Base-by-base conservation (phyloP, 441 rosid species). In the Populus hybrid region DNA sequence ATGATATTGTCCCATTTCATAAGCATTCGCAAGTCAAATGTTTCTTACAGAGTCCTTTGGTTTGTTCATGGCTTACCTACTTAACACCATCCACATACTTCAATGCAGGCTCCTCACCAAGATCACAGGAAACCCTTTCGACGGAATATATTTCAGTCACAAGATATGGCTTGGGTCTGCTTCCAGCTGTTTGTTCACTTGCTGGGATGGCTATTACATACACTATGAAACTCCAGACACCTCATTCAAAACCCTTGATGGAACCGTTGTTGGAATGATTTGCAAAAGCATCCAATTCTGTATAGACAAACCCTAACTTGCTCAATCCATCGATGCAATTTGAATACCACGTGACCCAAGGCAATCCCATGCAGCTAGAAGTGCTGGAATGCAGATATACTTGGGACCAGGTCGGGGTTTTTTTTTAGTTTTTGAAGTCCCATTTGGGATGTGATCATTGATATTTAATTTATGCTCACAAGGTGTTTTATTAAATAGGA, bases 131-230 rank as follows among this genome's bases (percentile, higher is more conserved):
- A 78, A 70, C 70, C 83, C 72, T 86, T 59, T 35, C 77, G 3
- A 28, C 50, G 5, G 73, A 32, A 20, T 30, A 84, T 82, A n/a
- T 88, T 61, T 92, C 98, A n/a, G 93, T 91, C 59, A 86, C 98
- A 36, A 88, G 99, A 85, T 90, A 84, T 35, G 99, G 99, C 8
- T 80, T 95, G 83, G 98, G 99, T 73, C 89, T 95, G 57, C 88
- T 95, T 73, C 99, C 98, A 0, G 98, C 97, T 12, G 72, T 91
- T 9, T 94, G 95, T 84, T 90, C 97, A 1, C 87, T 92, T 63
- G 28, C 87, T 0, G 98, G 95, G 71, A 95, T 93, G 34, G 83
- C 73, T 73, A 83, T 90, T 40, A 91, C 99, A 38, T 88, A 81
- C 83, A 86, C 92, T 70, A 94, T 94, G 97, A 85, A 92, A 42